phyloP scores from a whole-genome alignment of 2,329 filamentous ascomycete species.

The Colletotrichum echinochloae region DNA sequence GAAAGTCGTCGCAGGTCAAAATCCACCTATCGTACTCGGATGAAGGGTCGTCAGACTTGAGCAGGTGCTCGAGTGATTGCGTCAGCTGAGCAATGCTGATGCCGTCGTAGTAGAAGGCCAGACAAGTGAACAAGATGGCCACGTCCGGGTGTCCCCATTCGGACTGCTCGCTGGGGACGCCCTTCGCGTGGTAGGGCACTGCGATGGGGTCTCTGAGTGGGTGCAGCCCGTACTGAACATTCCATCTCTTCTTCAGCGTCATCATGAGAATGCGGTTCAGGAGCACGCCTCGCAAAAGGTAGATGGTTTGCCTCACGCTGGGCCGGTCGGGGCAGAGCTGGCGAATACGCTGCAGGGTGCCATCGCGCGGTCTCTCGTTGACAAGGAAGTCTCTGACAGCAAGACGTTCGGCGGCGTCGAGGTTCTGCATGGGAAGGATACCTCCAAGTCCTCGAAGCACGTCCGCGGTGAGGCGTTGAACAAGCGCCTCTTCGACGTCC shows the following conservation, averaged over 20 bases:
- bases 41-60: conserved; percentile 67
- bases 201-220: conserved; percentile 68
- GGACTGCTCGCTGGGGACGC: conserved; percentile 69
- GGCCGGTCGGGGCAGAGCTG: conserved; percentile 49
- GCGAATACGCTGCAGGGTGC: conserved; percentile 44
- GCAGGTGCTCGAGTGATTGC: conserved; percentile 61
- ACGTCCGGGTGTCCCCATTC: conserved; percentile 79
- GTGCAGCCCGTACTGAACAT: conserved; percentile 73
- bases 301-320: conserved; percentile 52
- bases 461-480: conserved; percentile 54
- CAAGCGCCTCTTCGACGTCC: conserved; percentile 60
- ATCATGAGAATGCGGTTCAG: conserved; percentile 70
- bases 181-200: conserved; percentile 76
- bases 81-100: conserved; percentile 61
- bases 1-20: conserved; percentile 54
- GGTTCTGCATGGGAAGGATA: conserved; percentile 48
- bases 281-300: conserved; percentile 73
- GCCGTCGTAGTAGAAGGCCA: conserved; percentile 76
- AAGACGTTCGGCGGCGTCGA: conserved; percentile 47
- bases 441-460: conserved; percentile 49
- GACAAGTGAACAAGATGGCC: conserved; percentile 71
- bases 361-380: conserved; percentile 42
- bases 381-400: conserved; percentile 47
- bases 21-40: conserved; percentile 67
- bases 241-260: conserved; percentile 72